These are phyloP conservation scores for Goffeauzyma gilvescens DNA, from an alignment of 768 basidiomycete species.

Conservation along the genomic window DNA sequence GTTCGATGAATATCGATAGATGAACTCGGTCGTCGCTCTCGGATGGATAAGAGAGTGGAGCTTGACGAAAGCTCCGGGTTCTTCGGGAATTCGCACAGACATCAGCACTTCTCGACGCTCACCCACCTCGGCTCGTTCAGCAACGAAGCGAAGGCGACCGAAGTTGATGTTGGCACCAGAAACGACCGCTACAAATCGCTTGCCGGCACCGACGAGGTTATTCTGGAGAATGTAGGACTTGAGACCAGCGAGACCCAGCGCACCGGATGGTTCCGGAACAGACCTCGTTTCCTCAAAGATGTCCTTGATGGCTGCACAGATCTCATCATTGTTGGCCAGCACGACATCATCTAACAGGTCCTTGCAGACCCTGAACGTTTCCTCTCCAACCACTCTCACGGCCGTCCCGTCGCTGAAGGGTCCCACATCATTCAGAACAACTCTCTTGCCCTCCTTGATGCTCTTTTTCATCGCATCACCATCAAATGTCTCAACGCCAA, in stretches of 20 bases:
- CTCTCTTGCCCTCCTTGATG: constrained; percentile 57
- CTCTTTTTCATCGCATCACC: constrained; percentile 84
- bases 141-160: constrained; percentile 86
- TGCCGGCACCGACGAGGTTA: constrained; percentile 59
- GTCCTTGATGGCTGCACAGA: constrained; percentile 97
- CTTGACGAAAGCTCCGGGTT: constrained; percentile 72
- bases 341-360: constrained; percentile 63
- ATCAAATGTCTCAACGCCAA: constrained; percentile 86
- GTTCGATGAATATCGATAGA: constrained; percentile 60
- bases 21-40: constrained; percentile 82
- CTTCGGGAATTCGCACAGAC: constrained; percentile 84
- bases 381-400: constrained; percentile 83
- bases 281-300: constrained; percentile 96
- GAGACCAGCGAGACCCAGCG: constrained; percentile 73
- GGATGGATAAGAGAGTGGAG: constrained; percentile 76
- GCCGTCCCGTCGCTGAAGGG: constrained; percentile 96
- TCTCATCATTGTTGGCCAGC: constrained; percentile 78
- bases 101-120: constrained; percentile 85
- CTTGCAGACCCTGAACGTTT: constrained; percentile 82
- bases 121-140: constrained; percentile 91
- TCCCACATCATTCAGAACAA: constrained; percentile 72
- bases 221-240: constrained; percentile 71
- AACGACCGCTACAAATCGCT: constrained; percentile 74
- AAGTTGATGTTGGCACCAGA: constrained; percentile 99
- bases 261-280: constrained; percentile 89